Evolutionary conservation across 495 filamentous ascomycete species (phyloP), one percentile per base, ranked within the genome.

Genomic region (Jackrogersella multiformis): DNA sequence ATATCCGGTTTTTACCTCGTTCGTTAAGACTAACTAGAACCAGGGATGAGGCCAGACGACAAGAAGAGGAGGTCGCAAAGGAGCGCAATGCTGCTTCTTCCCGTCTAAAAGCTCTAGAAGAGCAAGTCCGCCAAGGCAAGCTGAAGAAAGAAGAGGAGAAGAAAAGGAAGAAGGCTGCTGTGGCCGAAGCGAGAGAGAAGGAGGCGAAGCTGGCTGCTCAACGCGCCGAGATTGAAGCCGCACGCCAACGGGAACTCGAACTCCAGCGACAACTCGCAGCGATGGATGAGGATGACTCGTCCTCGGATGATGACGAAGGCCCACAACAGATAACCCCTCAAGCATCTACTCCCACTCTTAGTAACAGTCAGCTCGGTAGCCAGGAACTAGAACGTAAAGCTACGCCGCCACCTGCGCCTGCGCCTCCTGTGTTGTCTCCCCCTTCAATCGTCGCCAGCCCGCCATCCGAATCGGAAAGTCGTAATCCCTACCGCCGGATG

Each of bases 91-190:
- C 89, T 42, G 87, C 93, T 45, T 88, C 90, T 70, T 92, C 90
- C 41, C 90, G 92, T 42, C 85, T 97, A 18, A 89, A 87, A 69
- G 94, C 93, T 21, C 84, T 99, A 24, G 93, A 99, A 73, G 92
- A 98, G 73, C 93, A 96, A 74, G 93, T 98, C 44, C 89, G 89
- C 65, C 91, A 93, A 76, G 94, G 94, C 56, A 97, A 97, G 79
- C 79, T 98, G n/a, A 96, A 94, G 84, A 97, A 95, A 75, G 89
- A 94, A 69, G 96, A 98, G 76, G 96, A 97, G 80, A 97, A 94
- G 80, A 88, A 87, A 16, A 88, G 88, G 68, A 94, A 91, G 80
- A 93, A 97, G 76, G 94, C 93, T 46, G 92, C 94, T 7, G 80
- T 92, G 64, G 88, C 89, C 49, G 90, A 92, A 71, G 90, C 94